Evolutionary conservation across 2,329 filamentous ascomycete genomes (phyloP).

Genomic region (Apiospora arundinis): DNA sequence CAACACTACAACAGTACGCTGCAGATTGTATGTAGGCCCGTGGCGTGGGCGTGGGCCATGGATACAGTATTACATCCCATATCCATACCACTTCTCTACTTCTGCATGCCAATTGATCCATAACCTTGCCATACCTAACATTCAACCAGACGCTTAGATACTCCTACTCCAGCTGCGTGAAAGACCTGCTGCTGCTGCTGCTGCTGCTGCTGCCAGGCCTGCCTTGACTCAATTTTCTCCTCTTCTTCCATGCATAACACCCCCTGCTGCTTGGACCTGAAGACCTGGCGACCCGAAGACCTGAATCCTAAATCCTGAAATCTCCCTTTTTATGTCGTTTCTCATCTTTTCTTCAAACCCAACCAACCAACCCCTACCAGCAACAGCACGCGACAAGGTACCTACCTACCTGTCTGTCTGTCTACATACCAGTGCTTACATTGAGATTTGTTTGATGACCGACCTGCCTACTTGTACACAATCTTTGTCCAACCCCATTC

Average conservation of each 20-base stretch:
- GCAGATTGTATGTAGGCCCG: background rate
- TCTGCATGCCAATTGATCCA: background rate
- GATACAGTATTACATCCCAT: background rate
- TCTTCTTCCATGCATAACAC: background rate
- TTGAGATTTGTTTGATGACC: no score
- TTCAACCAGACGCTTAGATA: background rate
- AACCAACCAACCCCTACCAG: background rate
- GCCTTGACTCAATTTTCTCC: slow-evolving; percentile 1
- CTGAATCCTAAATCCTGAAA: background rate
- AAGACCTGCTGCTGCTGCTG: no score
- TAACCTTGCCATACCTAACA: background rate
- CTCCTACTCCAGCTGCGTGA: no score
- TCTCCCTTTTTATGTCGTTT: background rate
- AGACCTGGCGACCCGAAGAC: background rate
- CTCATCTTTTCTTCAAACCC: background rate
- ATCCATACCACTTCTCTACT: background rate
- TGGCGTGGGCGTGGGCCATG: background rate
- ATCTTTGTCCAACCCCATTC: background rate
- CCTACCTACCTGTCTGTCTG: no score
- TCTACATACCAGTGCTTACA: no score
- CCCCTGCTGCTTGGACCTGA: background rate
- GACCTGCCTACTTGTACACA: background rate
- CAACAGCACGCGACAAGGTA: background rate
- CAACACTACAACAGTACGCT: background rate
- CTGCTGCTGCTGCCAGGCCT: background rate